phyloP scores from a whole-genome alignment of 768 basidiomycete species.

The Hericium erinaceus region DNA sequence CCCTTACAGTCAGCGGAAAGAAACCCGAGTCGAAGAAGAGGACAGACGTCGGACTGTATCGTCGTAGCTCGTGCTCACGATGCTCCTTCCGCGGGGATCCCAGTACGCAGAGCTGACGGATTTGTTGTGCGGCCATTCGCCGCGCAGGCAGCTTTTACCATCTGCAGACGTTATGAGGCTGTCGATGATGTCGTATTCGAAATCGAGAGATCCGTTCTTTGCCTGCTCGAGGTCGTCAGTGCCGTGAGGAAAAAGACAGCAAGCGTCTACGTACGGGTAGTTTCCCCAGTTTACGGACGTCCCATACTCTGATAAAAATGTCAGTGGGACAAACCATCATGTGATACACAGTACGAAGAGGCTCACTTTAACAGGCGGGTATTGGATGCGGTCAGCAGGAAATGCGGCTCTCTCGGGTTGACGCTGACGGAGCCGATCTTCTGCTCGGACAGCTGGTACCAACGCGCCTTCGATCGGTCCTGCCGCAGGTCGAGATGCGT shows the following conservation, averaged over 20 bases:
- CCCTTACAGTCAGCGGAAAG: neutral
- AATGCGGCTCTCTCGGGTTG: slow-evolving; percentile 59
- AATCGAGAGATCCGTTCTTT: slow-evolving; percentile 19
- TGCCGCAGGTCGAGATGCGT: slow-evolving; percentile 74
- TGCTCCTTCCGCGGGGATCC: slow-evolving; percentile 70
- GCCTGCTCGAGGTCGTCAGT: slow-evolving; percentile 17
- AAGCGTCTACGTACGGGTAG: slow-evolving; percentile 23
- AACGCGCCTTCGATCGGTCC: slow-evolving; percentile 37
- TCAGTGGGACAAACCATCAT: neutral
- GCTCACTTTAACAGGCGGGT: slow-evolving; percentile 59
- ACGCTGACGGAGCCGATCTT: slow-evolving; percentile 78
- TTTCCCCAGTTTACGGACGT: slow-evolving; percentile 52
- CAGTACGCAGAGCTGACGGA: slow-evolving; percentile 80
- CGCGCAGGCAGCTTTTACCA: slow-evolving; percentile 50
- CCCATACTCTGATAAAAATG: slow-evolving; percentile 56
- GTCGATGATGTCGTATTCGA: slow-evolving; percentile 34
- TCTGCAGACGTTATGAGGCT: slow-evolving; percentile 40
- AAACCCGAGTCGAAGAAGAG: neutral
- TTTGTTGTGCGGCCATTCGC: slow-evolving; percentile 61
- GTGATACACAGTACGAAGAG: neutral
- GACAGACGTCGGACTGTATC: slow-evolving; percentile 61
- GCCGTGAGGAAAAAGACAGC: slow-evolving; percentile 9
- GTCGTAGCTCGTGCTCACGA: slow-evolving; percentile 83
- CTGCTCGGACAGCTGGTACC: slow-evolving; percentile 57
- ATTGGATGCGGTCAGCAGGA: slow-evolving; percentile 71